Percentiles rank a stretch among this genome's conserved stretches.
Evolutionary conservation across 129 eudicot species (phyloP).

Genomic region (Pulicaria dysenterica): DNA sequence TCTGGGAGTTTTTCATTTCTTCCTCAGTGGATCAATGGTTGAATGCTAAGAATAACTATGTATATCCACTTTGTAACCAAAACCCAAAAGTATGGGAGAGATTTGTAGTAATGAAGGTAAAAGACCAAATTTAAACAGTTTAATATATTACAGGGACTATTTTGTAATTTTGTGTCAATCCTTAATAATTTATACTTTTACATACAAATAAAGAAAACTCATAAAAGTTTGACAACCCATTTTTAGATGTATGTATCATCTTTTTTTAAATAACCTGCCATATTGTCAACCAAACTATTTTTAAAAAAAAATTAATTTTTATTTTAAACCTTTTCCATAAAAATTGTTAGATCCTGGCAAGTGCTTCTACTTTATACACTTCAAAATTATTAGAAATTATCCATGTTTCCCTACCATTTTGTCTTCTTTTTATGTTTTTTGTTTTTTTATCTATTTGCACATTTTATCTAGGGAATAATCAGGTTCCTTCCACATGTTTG

Average conservation of each 20-base stretch:
- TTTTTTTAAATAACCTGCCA: background rate
- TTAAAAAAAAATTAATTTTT: background rate
- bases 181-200: no score
- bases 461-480: conserved; percentile 24
- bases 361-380: conserved; percentile 25
- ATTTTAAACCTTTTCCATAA: background rate
- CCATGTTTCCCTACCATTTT: conserved; percentile 1
- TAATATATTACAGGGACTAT: no score
- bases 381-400: background rate
- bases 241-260: conserved; percentile 1
- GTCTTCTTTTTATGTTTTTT: conserved; percentile 15
- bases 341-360: background rate
- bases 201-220: background rate
- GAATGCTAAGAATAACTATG: no score
- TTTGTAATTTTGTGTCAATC: no score
- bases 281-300: background rate
- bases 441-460: conserved; percentile 27
- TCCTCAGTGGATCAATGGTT: no score
- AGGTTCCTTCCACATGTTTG: conserved; percentile 29
- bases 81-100: no score
- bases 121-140: no score
- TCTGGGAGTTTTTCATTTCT: no score
- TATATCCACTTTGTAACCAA: no score
- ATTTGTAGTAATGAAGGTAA: no score
- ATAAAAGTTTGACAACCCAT: background rate